Evolutionary conservation across 2,329 filamentous ascomycete species (phyloP), one percentile per base, ranked within the genome.

Genomic region (Parafenestella ontariensis): DNA sequence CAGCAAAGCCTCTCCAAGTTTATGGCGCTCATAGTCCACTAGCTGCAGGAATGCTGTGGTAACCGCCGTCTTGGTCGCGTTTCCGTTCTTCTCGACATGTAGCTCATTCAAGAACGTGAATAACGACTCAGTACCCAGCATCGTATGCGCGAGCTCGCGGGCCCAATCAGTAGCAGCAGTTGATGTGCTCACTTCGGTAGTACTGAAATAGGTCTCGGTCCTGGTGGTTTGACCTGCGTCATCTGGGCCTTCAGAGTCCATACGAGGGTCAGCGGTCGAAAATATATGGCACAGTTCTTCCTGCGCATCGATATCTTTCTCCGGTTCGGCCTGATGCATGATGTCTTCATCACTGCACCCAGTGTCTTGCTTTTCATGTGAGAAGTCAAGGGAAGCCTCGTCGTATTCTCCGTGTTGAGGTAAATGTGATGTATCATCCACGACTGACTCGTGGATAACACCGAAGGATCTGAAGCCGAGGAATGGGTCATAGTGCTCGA

Each of bases 121-220:
- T 21, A 51, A n/a, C 1, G 48, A 51, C 15, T 51, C 41, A 5
- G 48, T 51, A 9, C 48, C 48, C 23, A 51, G 23, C 18, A 17
- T 45, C 13, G 23, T 36, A 3, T 33, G 40, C 40, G 20, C 37
- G 10, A 51, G 41, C 21, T 51, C 48, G 17, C 39, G 26, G 5
- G 39, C 39, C 47, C 47, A 49, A 20, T 28, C 47, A 37, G 34
- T 13, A 4, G 34, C n/a, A 37, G 18, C 34, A 11, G 17, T 18
- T 3, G 29, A 36, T 6, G 47, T 26, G 21, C 34, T 42, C 21
- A n/a, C 17, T 47, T 29, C 21, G 1, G 11, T 7, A 29, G 20
- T 13, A n/a, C 8, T 17, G 10, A 21, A 26, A 18, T 26, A 13
- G 29, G 11, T 31, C 11, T 5, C 24, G 24, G 24, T 26, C 9